These are phyloP conservation scores for Pittosporum tobira DNA, from an alignment of 129 eudicot species.

Conservation along the genomic window DNA sequence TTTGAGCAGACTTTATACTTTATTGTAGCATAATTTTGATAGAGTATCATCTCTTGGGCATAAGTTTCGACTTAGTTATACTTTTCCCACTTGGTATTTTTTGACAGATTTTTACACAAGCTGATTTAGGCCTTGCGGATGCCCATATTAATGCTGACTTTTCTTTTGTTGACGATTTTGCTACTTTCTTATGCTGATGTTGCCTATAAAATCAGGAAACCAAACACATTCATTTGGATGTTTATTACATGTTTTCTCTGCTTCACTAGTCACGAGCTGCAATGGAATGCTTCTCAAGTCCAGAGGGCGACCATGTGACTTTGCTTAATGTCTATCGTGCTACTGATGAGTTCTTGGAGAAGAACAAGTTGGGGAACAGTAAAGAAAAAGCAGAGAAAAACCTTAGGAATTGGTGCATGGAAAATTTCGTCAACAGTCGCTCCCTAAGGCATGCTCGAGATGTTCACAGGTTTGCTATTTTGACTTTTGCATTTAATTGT, in stretches of 20 bases:
- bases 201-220: no score
- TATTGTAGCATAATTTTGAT: no score
- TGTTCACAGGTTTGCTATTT: slow-evolving; percentile 50
- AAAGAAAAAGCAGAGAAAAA: slow-evolving; percentile 68
- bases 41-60: no score
- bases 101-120: no score
- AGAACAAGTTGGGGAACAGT: slow-evolving; percentile 39
- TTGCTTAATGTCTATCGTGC: slow-evolving; percentile 71
- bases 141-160: no score
- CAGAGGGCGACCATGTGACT: slow-evolving; percentile 91
- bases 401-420: slow-evolving; percentile 82
- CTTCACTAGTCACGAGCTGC: slow-evolving; percentile 48
- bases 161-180: no score
- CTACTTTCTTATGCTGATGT: no score
- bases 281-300: slow-evolving; percentile 54
- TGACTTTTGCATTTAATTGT: neutral
- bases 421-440: slow-evolving; percentile 72
- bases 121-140: slow-evolving; percentile 98
- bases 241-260: neutral
- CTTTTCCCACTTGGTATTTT: no score
- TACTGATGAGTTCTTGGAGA: slow-evolving; percentile 62
- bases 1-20: no score
- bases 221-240: no score
- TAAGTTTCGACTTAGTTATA: no score
- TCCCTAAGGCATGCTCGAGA: slow-evolving; percentile 87